These are phyloP conservation scores for Linum tenue DNA, from an alignment of 345 rosid species.

Conservation along the genomic window DNA sequence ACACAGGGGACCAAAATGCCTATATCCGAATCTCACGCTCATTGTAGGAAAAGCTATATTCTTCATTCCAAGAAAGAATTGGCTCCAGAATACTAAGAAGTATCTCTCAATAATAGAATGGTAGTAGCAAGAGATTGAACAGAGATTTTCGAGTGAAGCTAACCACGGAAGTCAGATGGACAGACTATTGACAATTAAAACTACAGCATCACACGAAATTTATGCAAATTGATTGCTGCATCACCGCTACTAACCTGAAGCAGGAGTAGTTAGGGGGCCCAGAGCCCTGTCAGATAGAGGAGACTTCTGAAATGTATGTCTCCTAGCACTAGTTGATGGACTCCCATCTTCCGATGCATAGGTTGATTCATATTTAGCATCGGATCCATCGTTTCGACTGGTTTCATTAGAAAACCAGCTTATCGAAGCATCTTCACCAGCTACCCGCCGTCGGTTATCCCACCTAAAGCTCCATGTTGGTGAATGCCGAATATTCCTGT, in stretches of 20 bases:
- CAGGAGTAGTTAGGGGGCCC: constrained; percentile 33
- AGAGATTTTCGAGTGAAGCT: too few relatives aligned
- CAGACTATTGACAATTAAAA: constrained; percentile 1
- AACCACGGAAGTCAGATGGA: too few relatives aligned
- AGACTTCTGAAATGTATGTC: constrained; percentile 56
- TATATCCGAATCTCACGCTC: too few relatives aligned
- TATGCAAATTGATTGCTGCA: constrained; percentile 3
- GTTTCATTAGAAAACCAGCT: constrained; percentile 64
- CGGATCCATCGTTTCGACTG: constrained; percentile 43
- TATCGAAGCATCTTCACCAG: constrained; percentile 77
- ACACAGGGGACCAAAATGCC: background rate
- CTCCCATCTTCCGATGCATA: constrained; percentile 64
- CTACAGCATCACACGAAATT: constrained; percentile 1
- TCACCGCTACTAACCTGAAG: constrained; percentile 50
- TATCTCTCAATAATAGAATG: too few relatives aligned
- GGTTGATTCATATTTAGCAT: constrained; percentile 47
- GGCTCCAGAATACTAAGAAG: background rate
- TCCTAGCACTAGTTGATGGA: constrained; percentile 43
- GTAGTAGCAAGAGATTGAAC: too few relatives aligned
- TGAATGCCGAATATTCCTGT: constrained; percentile 63
- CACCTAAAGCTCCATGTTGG: constrained; percentile 92
- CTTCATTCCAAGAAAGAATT: background rate
- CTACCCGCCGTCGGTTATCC: constrained; percentile 95
- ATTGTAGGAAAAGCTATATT: too few relatives aligned
- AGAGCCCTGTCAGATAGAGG: constrained; percentile 41